Evolutionary conservation across 495 filamentous ascomycete genomes (phyloP).

Genomic region (Penicillium argentinense): DNA sequence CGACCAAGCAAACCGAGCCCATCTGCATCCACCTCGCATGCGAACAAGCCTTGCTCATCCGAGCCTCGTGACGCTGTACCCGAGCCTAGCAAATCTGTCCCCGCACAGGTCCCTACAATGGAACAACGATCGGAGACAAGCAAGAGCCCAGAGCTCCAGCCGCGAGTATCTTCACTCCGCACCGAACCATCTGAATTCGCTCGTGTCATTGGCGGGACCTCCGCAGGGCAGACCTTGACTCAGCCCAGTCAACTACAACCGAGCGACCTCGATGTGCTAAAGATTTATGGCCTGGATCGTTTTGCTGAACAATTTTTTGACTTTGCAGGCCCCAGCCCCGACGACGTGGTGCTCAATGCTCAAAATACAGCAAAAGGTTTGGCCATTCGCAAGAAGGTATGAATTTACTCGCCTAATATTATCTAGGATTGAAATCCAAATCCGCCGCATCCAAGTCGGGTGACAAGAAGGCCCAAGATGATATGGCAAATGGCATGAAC

Average conservation of each 20-base stretch:
- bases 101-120: too few relatives aligned
- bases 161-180: conserved; percentile 25
- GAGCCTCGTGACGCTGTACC: conserved; percentile 9
- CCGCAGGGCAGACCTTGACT: conserved; percentile 28
- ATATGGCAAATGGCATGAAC: conserved; percentile 51
- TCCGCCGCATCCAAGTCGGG: conserved; percentile 41
- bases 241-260: conserved; percentile 41
- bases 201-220: conserved; percentile 58
- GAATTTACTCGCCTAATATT: conserved; percentile 38
- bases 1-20: conserved; percentile 21
- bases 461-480: conserved; percentile 41
- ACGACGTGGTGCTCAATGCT: conserved; percentile 84
- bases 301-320: conserved; percentile 59
- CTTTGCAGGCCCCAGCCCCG: conserved; percentile 90
- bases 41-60: conserved; percentile 17
- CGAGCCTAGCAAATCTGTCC: background rate
- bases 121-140: conserved; percentile 1
- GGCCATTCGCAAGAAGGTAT: conserved; percentile 49
- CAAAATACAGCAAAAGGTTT: conserved; percentile 84
- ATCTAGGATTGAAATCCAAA: conserved; percentile 49
- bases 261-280: conserved; percentile 48
- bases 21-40: conserved; percentile 14
- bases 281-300: conserved; percentile 48
- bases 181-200: conserved; percentile 68
- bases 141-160: conserved; percentile 13